phyloP scores from a whole-genome alignment of 2,329 filamentous ascomycete species.

The Teratosphaeria destructans region DNA sequence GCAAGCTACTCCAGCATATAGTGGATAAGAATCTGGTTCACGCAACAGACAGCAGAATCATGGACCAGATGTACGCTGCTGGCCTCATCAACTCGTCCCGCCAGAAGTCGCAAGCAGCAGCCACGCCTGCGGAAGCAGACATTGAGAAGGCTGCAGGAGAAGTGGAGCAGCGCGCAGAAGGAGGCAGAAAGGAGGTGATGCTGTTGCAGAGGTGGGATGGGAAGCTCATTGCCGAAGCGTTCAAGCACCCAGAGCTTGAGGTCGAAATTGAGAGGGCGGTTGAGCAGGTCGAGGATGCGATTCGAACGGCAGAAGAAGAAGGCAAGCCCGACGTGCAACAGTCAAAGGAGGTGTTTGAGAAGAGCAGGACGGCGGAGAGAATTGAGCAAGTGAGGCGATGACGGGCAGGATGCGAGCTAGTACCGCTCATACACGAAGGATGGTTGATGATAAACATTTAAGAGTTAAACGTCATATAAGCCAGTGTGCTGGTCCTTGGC shows the following conservation, averaged over 20 bases:
- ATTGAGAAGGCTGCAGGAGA: conserved; percentile 29
- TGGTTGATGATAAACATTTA: background rate
- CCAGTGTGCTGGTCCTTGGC: too few relatives aligned
- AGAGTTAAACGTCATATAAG: too few relatives aligned
- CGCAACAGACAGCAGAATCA: conserved; percentile 52
- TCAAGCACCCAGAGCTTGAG: conserved; percentile 41
- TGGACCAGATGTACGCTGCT: conserved; percentile 64
- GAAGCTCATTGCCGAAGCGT: conserved; percentile 40
- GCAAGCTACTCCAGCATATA: conserved; percentile 74
- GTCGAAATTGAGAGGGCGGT: conserved; percentile 45
- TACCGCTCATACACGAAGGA: background rate
- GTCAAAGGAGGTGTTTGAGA: background rate
- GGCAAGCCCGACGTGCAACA: background rate
- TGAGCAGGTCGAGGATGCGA: conserved; percentile 34
- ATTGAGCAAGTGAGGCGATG: background rate
- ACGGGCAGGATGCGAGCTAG: background rate
- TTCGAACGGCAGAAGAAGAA: background rate
- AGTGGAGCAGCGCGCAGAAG: conserved; percentile 31
- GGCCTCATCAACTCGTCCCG: conserved; percentile 37
- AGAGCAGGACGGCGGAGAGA: background rate
- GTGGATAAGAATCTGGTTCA: conserved; percentile 61
- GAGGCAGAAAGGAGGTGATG: conserved; percentile 36
- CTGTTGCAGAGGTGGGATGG: conserved; percentile 41
- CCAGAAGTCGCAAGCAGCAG: conserved; percentile 29
- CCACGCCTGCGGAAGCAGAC: conserved; percentile 27